These are phyloP conservation scores for Cutaneotrichosporon arboriforme DNA, from an alignment of 1,284 basidiomycete species.

Conservation along the genomic window DNA sequence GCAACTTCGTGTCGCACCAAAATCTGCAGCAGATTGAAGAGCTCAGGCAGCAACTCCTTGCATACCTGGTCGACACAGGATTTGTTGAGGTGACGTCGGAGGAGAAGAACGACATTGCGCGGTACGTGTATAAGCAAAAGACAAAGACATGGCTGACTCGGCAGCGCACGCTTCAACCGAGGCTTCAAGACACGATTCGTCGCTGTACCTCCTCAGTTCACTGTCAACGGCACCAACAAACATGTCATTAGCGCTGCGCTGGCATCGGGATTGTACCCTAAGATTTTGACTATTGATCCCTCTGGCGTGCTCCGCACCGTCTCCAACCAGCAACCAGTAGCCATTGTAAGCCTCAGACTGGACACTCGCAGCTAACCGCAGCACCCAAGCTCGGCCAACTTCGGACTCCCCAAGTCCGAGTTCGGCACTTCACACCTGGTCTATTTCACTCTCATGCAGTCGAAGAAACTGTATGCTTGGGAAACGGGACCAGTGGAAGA, in stretches of 20 bases:
- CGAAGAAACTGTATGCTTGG: conserved; percentile 76
- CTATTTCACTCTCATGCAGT: conserved; percentile 79
- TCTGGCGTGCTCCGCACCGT: conserved; percentile 67
- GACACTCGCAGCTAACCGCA: conserved; percentile 67
- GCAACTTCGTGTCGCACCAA: conserved; percentile 82
- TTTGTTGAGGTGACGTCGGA: conserved; percentile 69
- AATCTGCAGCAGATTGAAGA: conserved; percentile 96
- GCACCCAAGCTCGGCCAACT: conserved; percentile 91
- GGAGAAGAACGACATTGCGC: conserved; percentile 65
- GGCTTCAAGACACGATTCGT: conserved; percentile 68
- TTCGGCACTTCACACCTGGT: conserved; percentile 69
- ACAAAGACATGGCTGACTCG: neutral
- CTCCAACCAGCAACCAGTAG: conserved; percentile 73
- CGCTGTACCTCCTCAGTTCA: conserved; percentile 63
- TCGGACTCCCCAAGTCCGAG: conserved; percentile 60
- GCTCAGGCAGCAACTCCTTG: conserved; percentile 85
- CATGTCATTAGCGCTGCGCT: conserved; percentile 75
- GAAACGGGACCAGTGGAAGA: conserved; percentile 89
- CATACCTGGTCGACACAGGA: conserved; percentile 75
- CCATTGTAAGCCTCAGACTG: conserved; percentile 32
- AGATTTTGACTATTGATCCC: conserved; percentile 68
- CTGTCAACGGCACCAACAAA: conserved; percentile 60
- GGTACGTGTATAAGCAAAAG: conserved; percentile 49
- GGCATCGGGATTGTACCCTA: conserved; percentile 79
- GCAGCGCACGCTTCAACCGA: conserved; percentile 68